Base-by-base conservation (phyloP, 2,329 filamentous ascomycete species). In the Amauroascus verrucosus region DNA sequence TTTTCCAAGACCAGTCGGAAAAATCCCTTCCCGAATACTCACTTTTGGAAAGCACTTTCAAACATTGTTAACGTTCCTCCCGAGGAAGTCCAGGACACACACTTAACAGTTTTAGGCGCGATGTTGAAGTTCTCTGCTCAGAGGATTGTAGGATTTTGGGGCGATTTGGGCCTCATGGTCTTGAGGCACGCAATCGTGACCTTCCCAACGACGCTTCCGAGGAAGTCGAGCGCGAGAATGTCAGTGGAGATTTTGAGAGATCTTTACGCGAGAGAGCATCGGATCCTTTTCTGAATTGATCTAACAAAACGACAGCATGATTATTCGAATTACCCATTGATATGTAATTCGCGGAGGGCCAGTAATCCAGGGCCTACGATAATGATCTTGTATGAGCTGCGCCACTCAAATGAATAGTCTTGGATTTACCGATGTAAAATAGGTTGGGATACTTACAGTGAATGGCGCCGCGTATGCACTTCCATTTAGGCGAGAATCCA, bases 21-120 rank as follows among this genome's bases (percentile, higher is more conserved):
- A 44, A 90, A 90, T 60, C 89, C 84, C 0, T 93, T 81, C 69
- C 89, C 84, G 3, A 86, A 86, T 47, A 77, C 76, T 0, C 77
- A 90, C 53, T 97, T 93, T 73, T 98, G 93, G 93, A 77, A 75
- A 35, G 78, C 85, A 0, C 73, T 97, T 54, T 81, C 88, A 0
- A 77, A 77, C 41, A 86, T 97, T 35, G 73, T 90, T 64, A 89
- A 88, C 65, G 85, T 87, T 0, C 84, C 88, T 0, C 64, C 81
- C 0, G 67, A 71, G 8, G 77, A 86, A 58, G 77, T 85, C 8
- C 85, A 83, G n/a, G 80, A 84, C 57, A 89, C 85, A 0, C 86
- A 90, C 59, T 80, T 82, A 57, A 76, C 83, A 4, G 80, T 90
- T 1, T 72, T 91, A 38, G 80, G 83, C 55, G 75, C 81, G 6